Evolutionary conservation across 2,329 filamentous ascomycete species (phyloP), one percentile per base, ranked within the genome.

Genomic region (Fusarium graminum): DNA sequence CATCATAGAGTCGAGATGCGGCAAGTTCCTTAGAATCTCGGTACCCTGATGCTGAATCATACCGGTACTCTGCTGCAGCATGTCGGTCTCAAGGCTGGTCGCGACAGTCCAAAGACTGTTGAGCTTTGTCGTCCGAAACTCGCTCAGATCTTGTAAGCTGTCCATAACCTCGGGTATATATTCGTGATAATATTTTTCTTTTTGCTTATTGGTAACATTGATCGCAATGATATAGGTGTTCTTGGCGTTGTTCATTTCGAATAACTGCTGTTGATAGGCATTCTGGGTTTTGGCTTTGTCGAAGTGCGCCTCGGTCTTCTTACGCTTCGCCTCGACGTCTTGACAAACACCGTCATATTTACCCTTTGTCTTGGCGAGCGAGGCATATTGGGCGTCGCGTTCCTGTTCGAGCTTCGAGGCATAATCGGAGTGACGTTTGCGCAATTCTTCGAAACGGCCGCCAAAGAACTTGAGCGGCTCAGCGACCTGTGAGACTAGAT

Each of bases 161-260:
- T 98, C 92, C 75, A 99, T 85, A 59, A 98, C 81, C 75, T 98
- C 95, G 10, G 95, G 95, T 19, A 99, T 86, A 77, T 98, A 98
- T 78, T 97, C 93, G 76, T 98, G 91, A 75, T 97, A 99, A 81
- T 98, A 98, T 75, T 90, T 92, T 76, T 97, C 93, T 81, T 98
- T 99, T 74, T 97, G 90, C 81, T 95, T 97, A 80, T 99, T 99
- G 32, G 94, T 96, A 59, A 98, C 92, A 75, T 97, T 97, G 81
- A 99, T 97, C 63, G 89, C 87, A 74, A 99, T 97, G 63, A 99
- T 82, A 75, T 99, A 99, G n/a, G 92, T 93, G 77, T 99, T 99
- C 83, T 99, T 99, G 77, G 91, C 86, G 76, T 99, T 99, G 80
- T 95, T 92, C 95, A 98, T 98, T 71, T 99, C 95, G 61, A 90